phyloP scores from a whole-genome alignment of 2,329 filamentous ascomycete genomes.

The Fusarium palustre region DNA sequence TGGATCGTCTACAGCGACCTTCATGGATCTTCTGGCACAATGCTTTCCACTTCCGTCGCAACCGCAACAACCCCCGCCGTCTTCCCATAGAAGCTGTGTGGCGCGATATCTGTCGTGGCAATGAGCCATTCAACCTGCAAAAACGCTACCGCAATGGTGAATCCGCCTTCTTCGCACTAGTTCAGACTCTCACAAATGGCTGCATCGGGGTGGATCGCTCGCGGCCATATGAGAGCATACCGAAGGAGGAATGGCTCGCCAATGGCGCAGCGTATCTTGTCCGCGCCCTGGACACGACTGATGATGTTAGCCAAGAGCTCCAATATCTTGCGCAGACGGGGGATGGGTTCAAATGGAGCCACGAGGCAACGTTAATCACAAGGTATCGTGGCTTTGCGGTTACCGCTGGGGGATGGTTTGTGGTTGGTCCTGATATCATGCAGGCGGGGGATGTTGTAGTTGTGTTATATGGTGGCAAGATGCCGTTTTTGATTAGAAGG shows the following conservation, averaged over 20 bases:
- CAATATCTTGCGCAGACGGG: conserved; percentile 44
- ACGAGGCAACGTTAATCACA: conserved; percentile 52
- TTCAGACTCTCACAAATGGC: conserved; percentile 52
- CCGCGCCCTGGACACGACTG: conserved; percentile 28
- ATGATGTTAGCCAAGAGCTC: conserved; percentile 39
- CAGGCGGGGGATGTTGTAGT: conserved; percentile 48
- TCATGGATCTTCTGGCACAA: conserved; percentile 50
- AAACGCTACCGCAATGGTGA: conserved; percentile 45
- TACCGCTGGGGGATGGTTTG: conserved; percentile 49
- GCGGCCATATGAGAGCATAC: conserved; percentile 43
- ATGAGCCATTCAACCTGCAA: conserved; percentile 42
- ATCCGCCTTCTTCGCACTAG: conserved; percentile 50
- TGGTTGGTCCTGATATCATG: conserved; percentile 51
- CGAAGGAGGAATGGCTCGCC: conserved; percentile 47
- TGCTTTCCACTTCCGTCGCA: conserved; percentile 48
- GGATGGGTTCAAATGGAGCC: conserved; percentile 52
- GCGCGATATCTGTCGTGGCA: conserved; percentile 45
- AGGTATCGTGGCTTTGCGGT: conserved; percentile 51
- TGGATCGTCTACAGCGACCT: conserved; percentile 44
- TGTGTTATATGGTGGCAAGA: conserved; percentile 51
- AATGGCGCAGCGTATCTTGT: conserved; percentile 51
- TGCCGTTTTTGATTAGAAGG: conserved; percentile 50
- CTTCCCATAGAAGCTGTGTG: conserved; percentile 50
- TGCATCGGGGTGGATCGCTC: conserved; percentile 48
- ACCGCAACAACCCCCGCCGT: conserved; percentile 4